These are phyloP conservation scores for Aspergillus nidulans DNA, from an alignment of 495 filamentous ascomycete species.

Conservation along the genomic window DNA sequence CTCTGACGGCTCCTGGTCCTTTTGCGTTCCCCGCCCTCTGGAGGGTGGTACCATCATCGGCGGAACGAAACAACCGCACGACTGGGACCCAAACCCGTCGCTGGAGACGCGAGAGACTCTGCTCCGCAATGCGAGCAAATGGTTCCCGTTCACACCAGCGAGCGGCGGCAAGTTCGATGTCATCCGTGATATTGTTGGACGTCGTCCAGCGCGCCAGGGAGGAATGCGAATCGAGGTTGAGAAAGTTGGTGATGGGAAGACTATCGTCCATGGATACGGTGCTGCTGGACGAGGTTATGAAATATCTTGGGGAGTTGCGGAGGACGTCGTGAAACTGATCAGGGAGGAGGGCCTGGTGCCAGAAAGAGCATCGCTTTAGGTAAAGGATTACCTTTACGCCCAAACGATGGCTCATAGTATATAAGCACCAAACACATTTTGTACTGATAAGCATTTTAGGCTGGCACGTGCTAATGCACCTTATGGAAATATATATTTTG, in stretches of 20 bases:
- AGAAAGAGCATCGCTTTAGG: conserved; percentile 17
- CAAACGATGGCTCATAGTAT: no score
- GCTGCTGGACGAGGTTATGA: conserved; percentile 57
- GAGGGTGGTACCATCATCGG: conserved; percentile 60
- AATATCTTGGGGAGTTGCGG: conserved; percentile 39
- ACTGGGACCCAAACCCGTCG: conserved; percentile 50
- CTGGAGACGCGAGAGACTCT: conserved; percentile 43
- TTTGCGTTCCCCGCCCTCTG: conserved; percentile 55
- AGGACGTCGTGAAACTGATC: conserved; percentile 34
- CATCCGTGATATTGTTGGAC: conserved; percentile 43
- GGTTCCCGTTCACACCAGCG: conserved; percentile 40
- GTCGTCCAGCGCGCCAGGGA: conserved; percentile 40
- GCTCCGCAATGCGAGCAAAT: conserved; percentile 40
- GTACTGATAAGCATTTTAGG: no score
- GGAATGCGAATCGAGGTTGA: conserved; percentile 42
- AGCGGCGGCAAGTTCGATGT: conserved; percentile 39
- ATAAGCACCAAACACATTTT: no score
- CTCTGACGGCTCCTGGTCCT: conserved; percentile 55
- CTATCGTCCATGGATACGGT: conserved; percentile 60
- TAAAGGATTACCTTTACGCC: no score
- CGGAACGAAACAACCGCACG: conserved; percentile 56
- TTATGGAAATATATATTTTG: no score
- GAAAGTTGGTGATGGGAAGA: conserved; percentile 19
- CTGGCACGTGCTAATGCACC: no score
- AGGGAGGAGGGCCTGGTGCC: conserved; percentile 23